Evolutionary conservation across 2,329 filamentous ascomycete species (phyloP), one percentile per base, ranked within the genome.

Genomic region (Cladosporium cucumerinum): DNA sequence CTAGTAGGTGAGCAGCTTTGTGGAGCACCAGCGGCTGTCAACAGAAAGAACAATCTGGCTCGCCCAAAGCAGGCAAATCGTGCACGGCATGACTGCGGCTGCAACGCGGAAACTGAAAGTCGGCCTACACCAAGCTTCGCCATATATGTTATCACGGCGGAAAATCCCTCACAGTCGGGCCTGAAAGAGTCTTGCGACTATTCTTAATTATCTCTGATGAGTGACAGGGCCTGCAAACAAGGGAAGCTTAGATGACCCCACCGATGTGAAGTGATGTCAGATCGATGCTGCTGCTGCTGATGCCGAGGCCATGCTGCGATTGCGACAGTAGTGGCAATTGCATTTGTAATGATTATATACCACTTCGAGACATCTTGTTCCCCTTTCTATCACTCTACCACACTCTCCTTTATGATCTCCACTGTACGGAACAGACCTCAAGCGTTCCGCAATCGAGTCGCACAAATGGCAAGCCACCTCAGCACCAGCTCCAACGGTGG

Each of bases 381-480:
- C 18, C 12, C 10, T n/a, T 43, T 26, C 30, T 25, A 6, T 49
- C n/a, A 30, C 2, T 34, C 46, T 25, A 32, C 5, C 39, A 28
- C 28, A 23, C 25, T 18, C 23, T 14, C 28, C 26, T 51, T 21
- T 30, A 64, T 64, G 62, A 64, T 64, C 39, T 32, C 62, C 30
- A 23, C 46, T 14, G 30, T 64, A 30, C 62, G 62, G 30, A 61
- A 43, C 39, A 52, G 70, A 52, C 65, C 70, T 65, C 58, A 64
- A 63, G 39, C 51, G 63, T 67, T 65, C 51, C 59, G 64, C 43
- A 57, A 57, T 28, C 55, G 80, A 70, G 74, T 82, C 34, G 70
- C 75, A 34, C 77, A 80, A 74, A 78, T 81, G 76, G 78, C 81
- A 70, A 76, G 74, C 65, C 80, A 82, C 51, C 70, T 82, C 59